Conservation (phyloP, 2,329 filamentous ascomycete species). For the Thermomyces lanuginosus region DNA sequence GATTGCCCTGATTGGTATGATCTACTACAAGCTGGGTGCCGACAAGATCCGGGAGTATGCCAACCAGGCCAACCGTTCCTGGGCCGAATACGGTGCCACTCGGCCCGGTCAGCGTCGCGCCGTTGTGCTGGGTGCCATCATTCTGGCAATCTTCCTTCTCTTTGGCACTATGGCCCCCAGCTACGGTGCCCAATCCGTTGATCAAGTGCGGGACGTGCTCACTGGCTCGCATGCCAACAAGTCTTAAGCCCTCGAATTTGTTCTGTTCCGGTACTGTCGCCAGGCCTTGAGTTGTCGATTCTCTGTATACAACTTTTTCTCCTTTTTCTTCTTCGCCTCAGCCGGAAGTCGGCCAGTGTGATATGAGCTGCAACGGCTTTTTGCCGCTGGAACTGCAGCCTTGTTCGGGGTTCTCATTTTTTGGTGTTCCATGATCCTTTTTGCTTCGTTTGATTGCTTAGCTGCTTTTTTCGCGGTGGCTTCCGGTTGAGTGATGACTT, state of each 20-base stretch:
- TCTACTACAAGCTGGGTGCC: slow-evolving; percentile 54
- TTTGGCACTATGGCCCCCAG: slow-evolving; percentile 44
- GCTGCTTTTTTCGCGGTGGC: no score
- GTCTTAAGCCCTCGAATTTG: slow-evolving; percentile 12
- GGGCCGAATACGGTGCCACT: slow-evolving; percentile 69
- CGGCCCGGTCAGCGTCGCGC: slow-evolving; percentile 67
- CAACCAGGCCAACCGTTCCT: slow-evolving; percentile 54
- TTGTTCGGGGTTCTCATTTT: no score
- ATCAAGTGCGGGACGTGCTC: slow-evolving; percentile 20
- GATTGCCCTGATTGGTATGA: slow-evolving; percentile 48
- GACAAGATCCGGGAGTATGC: slow-evolving; percentile 72
- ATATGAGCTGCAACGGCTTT: no score
- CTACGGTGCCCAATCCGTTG: slow-evolving; percentile 22
- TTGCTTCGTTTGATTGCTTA: no score
- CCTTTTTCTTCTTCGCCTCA: no score
- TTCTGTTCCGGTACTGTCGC: no score
- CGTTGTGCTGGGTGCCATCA: slow-evolving; percentile 47
- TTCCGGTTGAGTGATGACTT: no score
- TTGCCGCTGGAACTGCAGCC: no score
- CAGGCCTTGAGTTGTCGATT: no score
- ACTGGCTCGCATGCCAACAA: slow-evolving; percentile 19
- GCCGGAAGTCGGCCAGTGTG: no score
- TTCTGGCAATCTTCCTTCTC: slow-evolving; percentile 56
- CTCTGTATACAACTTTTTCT: no score
- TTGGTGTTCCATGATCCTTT: no score